Percentiles rank a stretch among this genome's conserved stretches.
These are phyloP conservation scores for Raphanus raphanistrum DNA, from an alignment of 345 rosid genomes.

Conservation along the genomic window DNA sequence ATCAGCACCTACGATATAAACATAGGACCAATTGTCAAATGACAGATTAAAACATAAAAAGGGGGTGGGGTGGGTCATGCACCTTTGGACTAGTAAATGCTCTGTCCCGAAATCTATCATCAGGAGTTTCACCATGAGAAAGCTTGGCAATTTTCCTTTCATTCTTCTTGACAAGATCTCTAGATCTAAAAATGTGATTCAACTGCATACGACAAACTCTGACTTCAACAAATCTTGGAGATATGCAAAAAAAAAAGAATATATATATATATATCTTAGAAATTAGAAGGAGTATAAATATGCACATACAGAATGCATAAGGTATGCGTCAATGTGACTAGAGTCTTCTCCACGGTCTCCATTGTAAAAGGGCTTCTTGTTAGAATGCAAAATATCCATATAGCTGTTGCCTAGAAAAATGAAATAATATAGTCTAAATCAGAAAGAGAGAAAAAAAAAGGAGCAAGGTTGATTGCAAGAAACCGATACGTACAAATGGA, in stretches of 20 bases:
- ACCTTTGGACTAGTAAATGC: conserved; percentile 98
- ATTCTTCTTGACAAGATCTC: conserved; percentile 75
- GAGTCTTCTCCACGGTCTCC: conserved; percentile 77
- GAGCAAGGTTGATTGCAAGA: too few relatives aligned
- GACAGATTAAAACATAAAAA: conserved; percentile 7
- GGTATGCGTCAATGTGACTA: conserved; percentile 67
- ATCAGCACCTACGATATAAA: conserved; percentile 56
- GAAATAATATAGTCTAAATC: too few relatives aligned
- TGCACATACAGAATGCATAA: conserved; percentile 91
- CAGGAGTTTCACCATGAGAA: conserved; percentile 48
- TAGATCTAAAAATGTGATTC: conserved; percentile 75
- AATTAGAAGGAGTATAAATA: too few relatives aligned
- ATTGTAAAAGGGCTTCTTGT: conserved; percentile 76
- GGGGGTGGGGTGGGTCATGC: neutral
- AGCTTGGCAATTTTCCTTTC: conserved; percentile 65
- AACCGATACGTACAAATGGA: conserved; percentile 86
- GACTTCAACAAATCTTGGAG: conserved; percentile 27
- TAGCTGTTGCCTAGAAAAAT: too few relatives aligned
- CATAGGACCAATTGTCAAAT: conserved; percentile 1
- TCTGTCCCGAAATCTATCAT: conserved; percentile 67
- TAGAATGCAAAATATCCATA: too few relatives aligned
- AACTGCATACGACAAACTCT: conserved; percentile 57
- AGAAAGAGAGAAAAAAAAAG: too few relatives aligned
- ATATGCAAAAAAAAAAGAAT: too few relatives aligned
- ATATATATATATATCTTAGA: too few relatives aligned